Percentiles rank a stretch among this genome's conserved stretches.
Conservation (phyloP, 1,284 basidiomycete genomes). For the Trichosporon faecale region DNA sequence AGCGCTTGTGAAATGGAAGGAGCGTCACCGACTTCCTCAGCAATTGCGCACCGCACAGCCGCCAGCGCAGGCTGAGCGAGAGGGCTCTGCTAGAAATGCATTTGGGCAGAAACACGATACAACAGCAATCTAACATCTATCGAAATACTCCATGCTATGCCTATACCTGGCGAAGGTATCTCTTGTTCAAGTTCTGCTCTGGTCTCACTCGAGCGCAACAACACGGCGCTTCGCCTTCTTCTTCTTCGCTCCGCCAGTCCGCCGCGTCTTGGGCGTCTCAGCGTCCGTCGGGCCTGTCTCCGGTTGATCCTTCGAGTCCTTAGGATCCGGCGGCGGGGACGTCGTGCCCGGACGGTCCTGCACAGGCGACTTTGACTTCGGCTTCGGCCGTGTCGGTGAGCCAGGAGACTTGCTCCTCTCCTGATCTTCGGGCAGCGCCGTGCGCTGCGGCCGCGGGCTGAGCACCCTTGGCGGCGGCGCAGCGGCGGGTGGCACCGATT, state of each 20-base stretch:
- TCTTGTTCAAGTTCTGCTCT: not conserved
- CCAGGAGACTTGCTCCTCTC: not conserved
- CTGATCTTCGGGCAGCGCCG: not conserved
- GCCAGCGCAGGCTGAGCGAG: not conserved
- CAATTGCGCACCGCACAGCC: not conserved
- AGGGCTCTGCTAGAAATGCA: not conserved
- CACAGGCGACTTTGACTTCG: not conserved
- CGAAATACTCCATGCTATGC: not conserved
- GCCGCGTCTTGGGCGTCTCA: not conserved
- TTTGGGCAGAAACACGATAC: not conserved
- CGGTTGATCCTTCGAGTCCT: not conserved
- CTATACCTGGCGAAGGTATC: not conserved
- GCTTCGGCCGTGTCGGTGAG: not conserved
- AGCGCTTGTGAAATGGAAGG: not conserved
- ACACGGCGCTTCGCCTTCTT: not conserved
- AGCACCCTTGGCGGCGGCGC: not conserved
- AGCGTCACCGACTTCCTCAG: not conserved
- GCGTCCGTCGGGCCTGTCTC: not conserved
- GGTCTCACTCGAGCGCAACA: not conserved
- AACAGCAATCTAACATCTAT: slow-evolving; percentile 4
- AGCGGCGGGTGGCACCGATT: not conserved
- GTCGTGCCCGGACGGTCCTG: not conserved
- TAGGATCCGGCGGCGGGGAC: not conserved
- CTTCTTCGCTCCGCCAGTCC: not conserved
- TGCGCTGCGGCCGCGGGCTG: not conserved